Evolutionary conservation across 2,329 filamentous ascomycete genomes (phyloP), one percentile per base, ranked within the genome.

Genomic region (Colletotrichum liriopes): DNA sequence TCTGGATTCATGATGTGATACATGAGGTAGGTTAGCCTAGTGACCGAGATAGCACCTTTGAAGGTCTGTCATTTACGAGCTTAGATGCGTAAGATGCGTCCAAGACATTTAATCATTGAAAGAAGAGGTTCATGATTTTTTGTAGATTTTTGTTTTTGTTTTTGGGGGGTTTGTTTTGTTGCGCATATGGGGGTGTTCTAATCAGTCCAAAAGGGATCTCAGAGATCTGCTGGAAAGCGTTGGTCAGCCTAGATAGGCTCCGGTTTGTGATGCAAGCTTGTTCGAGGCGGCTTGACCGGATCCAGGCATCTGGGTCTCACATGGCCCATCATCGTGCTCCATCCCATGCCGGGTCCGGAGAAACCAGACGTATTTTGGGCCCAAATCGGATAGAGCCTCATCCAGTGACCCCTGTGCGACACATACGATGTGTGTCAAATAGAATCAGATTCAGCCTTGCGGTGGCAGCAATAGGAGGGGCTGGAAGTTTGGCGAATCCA

Each of bases 361-460:
- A 41, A 52, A 39, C 26, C 35, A 51, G 32, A 39, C 26, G 16
- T n/a, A 29, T 39, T 58, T 18, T 41, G 8, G 43, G n/a, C 55
- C 54, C 12, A 32, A 26, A n/a, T 29, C 32, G 35, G 49, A 35
- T 3, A 65, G 32, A 65, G 41, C 51, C 41, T 65, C 51, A 32
- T 26, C 16, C 8, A 54, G 51, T 29, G 41, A 56, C 51, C 60
- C 66, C 60, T 65, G 66, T 39, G 47, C 14, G 51, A 16, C 23
- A 49, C 18, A 47, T 29, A 23, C 39, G 49, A 58, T 41, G 43
- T 56, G 60, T 56, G 41, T 65, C 20, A 23, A 26, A n/a, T 20
- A 39, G 20, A 29, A 61, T 26, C 35, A 39, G 60, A 39, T 64
- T 49, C 54, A 65, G 66, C 60, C 60, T 65, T 68, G 51, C 49